Evolutionary conservation across 441 rosid genomes (phyloP).

Genomic region (Arabidopsis hybrid): DNA sequence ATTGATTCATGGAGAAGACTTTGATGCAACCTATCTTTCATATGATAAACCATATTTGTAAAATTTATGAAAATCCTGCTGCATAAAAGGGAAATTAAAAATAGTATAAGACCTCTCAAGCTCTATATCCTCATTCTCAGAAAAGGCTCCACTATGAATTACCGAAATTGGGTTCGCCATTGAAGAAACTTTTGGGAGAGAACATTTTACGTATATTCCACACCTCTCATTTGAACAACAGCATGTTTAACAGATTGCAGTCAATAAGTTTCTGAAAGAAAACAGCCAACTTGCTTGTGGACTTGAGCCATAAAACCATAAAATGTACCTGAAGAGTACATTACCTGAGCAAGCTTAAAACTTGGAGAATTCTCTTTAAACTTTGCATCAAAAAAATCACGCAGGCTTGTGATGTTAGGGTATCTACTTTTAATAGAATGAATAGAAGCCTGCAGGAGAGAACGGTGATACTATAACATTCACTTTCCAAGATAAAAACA

Average conservation of each 20-base stretch:
- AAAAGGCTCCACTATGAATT: neutral
- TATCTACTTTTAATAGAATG: constrained; percentile 98
- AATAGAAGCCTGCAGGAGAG: constrained; percentile 83
- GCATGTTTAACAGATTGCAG: constrained; percentile 14
- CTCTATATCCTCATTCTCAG: neutral
- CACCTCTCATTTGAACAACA: constrained; percentile 7
- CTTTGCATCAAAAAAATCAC: constrained; percentile 89
- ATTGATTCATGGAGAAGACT: neutral
- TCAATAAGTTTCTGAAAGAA: constrained; percentile 19
- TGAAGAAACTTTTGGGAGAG: neutral
- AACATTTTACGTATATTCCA: neutral
- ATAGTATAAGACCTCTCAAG: neutral
- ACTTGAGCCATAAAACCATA: neutral
- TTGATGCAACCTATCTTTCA: neutral
- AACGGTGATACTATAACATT: constrained; percentile 19
- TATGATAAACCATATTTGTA: neutral
- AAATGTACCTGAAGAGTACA: constrained; percentile 30
- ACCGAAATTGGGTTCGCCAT: constrained; percentile 3
- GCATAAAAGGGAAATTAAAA: neutral
- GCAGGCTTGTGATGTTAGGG: constrained; percentile 85
- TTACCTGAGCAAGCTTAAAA: constrained; percentile 98
- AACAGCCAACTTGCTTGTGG: constrained; percentile 18
- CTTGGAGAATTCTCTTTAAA: constrained; percentile 83
- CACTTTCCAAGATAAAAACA: constrained; percentile 11
- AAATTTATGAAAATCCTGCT: neutral